Evolutionary conservation across 495 filamentous ascomycete species (phyloP).

Genomic region (Halenospora varia): DNA sequence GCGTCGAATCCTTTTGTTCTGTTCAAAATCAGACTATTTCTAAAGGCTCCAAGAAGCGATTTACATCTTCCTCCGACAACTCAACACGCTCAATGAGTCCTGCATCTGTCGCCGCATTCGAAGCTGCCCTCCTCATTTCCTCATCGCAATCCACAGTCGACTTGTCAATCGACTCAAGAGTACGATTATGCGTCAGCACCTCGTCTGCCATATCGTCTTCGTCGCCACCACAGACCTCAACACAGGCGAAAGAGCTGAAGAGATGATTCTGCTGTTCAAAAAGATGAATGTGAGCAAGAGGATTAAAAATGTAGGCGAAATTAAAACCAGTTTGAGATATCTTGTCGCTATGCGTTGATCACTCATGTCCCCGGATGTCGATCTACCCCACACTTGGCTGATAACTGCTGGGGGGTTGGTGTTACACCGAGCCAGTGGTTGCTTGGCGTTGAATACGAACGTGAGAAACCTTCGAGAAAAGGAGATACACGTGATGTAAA

Average conservation of each 20-base stretch:
- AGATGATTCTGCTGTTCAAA: background rate
- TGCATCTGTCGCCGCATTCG: background rate
- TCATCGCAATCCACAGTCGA: background rate
- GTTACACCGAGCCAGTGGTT: no score
- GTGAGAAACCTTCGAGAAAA: no score
- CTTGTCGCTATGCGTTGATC: no score
- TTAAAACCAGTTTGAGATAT: no score
- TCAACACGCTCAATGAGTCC: conserved; percentile 28
- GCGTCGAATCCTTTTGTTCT: conserved; percentile 50
- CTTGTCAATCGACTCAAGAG: background rate
- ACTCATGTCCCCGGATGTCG: no score
- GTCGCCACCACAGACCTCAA: background rate
- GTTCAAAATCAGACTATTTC: conserved; percentile 10
- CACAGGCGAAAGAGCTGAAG: background rate
- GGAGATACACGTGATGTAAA: no score
- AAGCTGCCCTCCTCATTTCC: background rate
- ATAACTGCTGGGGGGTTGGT: no score
- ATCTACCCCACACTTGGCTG: no score
- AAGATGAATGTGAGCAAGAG: background rate
- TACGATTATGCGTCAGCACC: background rate
- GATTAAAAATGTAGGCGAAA: background rate
- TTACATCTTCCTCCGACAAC: conserved; percentile 46
- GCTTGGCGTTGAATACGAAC: no score
- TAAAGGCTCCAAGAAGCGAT: background rate
- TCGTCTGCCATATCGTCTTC: background rate